phyloP scores from a whole-genome alignment of 2,329 filamentous ascomycete genomes.

The Pseudocercospora eumusae region DNA sequence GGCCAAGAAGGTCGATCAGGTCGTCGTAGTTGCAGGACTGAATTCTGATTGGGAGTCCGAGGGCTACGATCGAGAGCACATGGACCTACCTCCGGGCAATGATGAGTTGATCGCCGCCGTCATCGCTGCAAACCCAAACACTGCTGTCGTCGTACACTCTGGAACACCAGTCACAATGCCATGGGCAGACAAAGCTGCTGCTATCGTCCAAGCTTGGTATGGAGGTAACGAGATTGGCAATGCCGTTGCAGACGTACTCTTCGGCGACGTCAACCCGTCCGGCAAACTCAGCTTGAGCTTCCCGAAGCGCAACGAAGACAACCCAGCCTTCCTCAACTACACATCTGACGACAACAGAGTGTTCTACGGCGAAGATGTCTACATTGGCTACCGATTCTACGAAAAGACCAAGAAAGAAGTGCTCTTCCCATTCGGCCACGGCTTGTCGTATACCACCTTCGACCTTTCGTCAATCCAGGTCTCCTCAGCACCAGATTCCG shows the following conservation, averaged over 20 bases:
- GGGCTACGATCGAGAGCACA: conserved; percentile 63
- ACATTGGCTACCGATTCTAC: conserved; percentile 73
- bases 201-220: conserved; percentile 77
- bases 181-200: conserved; percentile 65
- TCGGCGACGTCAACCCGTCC: conserved; percentile 71
- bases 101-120: conserved; percentile 68
- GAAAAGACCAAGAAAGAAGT: conserved; percentile 62
- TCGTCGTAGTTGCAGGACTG: conserved; percentile 74
- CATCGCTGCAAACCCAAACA: conserved; percentile 65
- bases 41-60: conserved; percentile 78
- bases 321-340: conserved; percentile 72
- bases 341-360: conserved; percentile 69
- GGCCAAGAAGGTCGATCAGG: conserved; percentile 71
- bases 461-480: conserved; percentile 61
- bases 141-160: conserved; percentile 73
- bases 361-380: conserved; percentile 71
- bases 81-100: conserved; percentile 62
- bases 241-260: conserved; percentile 74
- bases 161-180: conserved; percentile 74
- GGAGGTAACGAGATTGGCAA: conserved; percentile 86
- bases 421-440: conserved; percentile 75
- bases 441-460: conserved; percentile 75
- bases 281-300: conserved; percentile 75
- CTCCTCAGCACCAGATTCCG: conserved; percentile 51
- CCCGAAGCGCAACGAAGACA: conserved; percentile 53